phyloP scores from a whole-genome alignment of 129 eudicot genomes.

The Chrysanthemum lavandulifolium region DNA sequence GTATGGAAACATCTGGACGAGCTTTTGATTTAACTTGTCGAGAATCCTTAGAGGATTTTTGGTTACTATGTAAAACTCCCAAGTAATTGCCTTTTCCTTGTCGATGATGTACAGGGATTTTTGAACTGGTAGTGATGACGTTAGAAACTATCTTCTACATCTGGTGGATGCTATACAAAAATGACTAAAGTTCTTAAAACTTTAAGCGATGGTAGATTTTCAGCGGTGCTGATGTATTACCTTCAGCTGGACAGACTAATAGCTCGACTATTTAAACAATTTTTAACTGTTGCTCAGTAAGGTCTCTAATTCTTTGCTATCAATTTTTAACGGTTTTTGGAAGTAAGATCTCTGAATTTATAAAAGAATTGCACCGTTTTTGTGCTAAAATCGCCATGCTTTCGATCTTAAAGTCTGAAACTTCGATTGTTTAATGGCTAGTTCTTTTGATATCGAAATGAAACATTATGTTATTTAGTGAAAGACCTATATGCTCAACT shows the following conservation, averaged over 20 bases:
- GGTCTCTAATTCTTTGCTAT: neutral
- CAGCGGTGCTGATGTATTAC: conserved; percentile 41
- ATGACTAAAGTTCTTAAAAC: conserved; percentile 33
- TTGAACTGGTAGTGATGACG: conserved; percentile 39
- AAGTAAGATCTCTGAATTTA: no score
- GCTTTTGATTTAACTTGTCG: neutral
- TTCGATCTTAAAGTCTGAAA: no score
- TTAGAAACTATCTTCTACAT: conserved; percentile 34
- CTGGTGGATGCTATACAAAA: conserved; percentile 36
- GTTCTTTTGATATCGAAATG: neutral
- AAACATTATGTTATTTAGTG: neutral
- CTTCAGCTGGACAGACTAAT: conserved; percentile 24
- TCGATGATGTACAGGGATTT: conserved; percentile 31
- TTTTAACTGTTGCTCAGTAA: conserved; percentile 39
- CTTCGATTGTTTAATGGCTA: no score
- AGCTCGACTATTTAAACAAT: conserved; percentile 11
- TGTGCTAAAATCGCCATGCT: no score
- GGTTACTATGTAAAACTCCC: neutral
- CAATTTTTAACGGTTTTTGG: neutral
- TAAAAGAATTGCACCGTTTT: neutral
- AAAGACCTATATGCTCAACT: neutral
- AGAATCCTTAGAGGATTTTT: neutral
- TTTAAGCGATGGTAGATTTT: conserved; percentile 28
- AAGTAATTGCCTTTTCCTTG: neutral
- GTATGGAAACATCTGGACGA: conserved; percentile 21